Conservation (phyloP, 495 filamentous ascomycete species). For the Cercophora newfieldiana region DNA sequence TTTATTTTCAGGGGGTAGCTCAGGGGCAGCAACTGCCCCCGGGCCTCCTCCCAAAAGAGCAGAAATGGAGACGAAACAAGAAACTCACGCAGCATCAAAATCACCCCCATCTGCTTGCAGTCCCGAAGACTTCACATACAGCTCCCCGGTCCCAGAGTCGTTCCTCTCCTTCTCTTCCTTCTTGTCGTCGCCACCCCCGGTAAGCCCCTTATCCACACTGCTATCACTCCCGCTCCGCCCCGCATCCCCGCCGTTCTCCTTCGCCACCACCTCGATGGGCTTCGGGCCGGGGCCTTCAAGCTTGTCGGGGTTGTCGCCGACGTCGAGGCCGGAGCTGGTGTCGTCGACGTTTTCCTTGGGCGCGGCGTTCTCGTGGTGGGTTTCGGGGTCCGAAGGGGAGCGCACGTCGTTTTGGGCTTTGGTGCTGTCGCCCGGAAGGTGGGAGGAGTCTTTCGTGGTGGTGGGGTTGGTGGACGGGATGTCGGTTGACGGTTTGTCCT, state of each 20-base stretch:
- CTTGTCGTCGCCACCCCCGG: slow-evolving; percentile 29
- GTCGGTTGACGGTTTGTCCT: background rate
- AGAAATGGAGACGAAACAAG: too few relatives aligned
- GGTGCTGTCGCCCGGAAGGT: slow-evolving; percentile 31
- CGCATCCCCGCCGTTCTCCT: slow-evolving; percentile 45
- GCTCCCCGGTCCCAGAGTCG: slow-evolving; percentile 55
- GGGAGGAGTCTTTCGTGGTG: slow-evolving; percentile 30
- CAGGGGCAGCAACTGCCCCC: too few relatives aligned
- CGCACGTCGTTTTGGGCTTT: slow-evolving; percentile 41
- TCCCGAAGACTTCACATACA: slow-evolving; percentile 56
- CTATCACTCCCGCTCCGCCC: slow-evolving; percentile 12
- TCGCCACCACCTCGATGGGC: slow-evolving; percentile 42
- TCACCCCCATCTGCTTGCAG: slow-evolving; percentile 63
- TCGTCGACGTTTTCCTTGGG: slow-evolving; percentile 36
- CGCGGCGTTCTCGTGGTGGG: slow-evolving; percentile 27
- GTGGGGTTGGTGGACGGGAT: slow-evolving; percentile 30
- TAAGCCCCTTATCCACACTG: slow-evolving; percentile 16
- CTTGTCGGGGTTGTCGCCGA: slow-evolving; percentile 35
- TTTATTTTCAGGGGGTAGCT: too few relatives aligned
- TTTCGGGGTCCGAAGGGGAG: slow-evolving; percentile 34
- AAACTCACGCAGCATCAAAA: slow-evolving; percentile 64
- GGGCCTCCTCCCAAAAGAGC: too few relatives aligned
- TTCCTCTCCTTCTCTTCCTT: slow-evolving; percentile 35
- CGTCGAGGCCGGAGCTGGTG: slow-evolving; percentile 25
- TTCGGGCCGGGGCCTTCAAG: slow-evolving; percentile 46